Percentiles rank a stretch among this genome's conserved stretches.
These are phyloP conservation scores for Thraustochytrium striatum DNA, from an alignment of 352 stramenopile species.

Conservation along the genomic window DNA sequence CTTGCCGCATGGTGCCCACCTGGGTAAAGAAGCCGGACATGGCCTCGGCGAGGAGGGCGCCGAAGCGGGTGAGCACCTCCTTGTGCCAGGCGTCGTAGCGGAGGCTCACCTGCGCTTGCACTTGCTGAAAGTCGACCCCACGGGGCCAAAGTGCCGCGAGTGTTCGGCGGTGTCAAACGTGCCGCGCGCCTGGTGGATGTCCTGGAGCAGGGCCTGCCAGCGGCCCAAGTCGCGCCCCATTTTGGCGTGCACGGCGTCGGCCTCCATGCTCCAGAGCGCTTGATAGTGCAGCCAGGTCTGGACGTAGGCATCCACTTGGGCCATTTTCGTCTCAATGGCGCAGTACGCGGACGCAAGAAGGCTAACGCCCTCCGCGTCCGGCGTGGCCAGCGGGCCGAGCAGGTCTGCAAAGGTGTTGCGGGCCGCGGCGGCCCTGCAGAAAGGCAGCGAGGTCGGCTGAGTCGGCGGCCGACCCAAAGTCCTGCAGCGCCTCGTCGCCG, in stretches of 20 bases:
- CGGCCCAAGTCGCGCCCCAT: constrained; percentile 89
- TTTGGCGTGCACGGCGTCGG: constrained; percentile 80
- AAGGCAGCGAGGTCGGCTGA: no score
- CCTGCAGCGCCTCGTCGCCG: constrained; percentile 42
- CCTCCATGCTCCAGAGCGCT: constrained; percentile 96
- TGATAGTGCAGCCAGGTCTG: constrained; percentile 96
- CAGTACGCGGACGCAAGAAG: constrained; percentile 71
- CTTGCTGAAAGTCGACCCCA: constrained; percentile 84
- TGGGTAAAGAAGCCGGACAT: constrained; percentile 75
- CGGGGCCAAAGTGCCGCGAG: constrained; percentile 79
- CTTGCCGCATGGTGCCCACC: constrained; percentile 52
- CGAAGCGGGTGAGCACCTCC: constrained; percentile 92
- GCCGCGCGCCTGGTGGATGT: constrained; percentile 88
- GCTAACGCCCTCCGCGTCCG: constrained; percentile 31
- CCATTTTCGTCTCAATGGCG: constrained; percentile 68
- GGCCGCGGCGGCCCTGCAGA: no score
- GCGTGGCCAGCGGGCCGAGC: no score
- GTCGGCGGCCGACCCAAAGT: no score
- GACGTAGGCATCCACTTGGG: constrained; percentile 84
- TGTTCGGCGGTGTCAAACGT: constrained; percentile 86
- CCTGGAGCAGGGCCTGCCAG: constrained; percentile 93
- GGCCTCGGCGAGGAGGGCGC: constrained; percentile 81
- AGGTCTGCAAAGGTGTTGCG: no score
- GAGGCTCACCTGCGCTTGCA: constrained; percentile 68
- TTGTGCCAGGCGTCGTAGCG: constrained; percentile 98